Conservation (phyloP, 2,329 filamentous ascomycete species). For the Fusarium equiseti region DNA sequence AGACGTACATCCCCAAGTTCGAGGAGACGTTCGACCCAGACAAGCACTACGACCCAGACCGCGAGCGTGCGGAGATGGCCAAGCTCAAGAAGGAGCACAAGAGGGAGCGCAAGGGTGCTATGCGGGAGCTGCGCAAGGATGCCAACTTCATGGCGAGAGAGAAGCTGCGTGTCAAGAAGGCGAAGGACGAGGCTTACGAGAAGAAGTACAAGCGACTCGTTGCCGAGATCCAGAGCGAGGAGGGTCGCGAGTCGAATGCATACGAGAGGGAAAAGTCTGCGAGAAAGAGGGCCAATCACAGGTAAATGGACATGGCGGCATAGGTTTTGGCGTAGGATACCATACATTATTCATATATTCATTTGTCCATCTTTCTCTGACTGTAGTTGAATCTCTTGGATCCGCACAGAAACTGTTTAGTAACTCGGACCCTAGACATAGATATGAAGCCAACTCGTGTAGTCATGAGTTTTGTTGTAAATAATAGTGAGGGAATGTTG, state of each 20-base stretch:
- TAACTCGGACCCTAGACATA: background rate
- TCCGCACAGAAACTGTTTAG: no score
- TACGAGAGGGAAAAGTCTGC: conserved; percentile 89
- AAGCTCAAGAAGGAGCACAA: conserved; percentile 93
- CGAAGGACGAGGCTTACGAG: conserved; percentile 92
- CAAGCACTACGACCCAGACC: conserved; percentile 97
- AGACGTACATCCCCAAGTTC: conserved; percentile 90
- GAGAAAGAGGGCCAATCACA: conserved; percentile 74
- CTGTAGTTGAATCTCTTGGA: background rate
- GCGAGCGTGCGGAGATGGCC: conserved; percentile 84
- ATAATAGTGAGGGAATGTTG: background rate
- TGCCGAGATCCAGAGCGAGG: conserved; percentile 95
- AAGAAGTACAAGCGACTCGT: conserved; percentile 94
- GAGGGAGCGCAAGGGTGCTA: conserved; percentile 92
- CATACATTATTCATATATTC: conserved; percentile 37
- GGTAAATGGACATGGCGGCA: conserved; percentile 43
- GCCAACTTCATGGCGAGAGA: conserved; percentile 93
- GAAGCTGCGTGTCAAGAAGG: conserved; percentile 91
- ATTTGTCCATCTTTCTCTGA: background rate
- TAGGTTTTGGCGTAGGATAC: conserved; percentile 36
- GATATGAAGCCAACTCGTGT: background rate
- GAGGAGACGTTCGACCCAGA: conserved; percentile 94
- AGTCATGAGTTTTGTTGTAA: background rate
- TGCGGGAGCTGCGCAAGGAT: conserved; percentile 95
- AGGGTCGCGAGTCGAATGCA: conserved; percentile 85